Evolutionary conservation across 352 stramenopile species (phyloP), one percentile per base, ranked within the genome.

Genomic region (Phytophthora aleatoria): DNA sequence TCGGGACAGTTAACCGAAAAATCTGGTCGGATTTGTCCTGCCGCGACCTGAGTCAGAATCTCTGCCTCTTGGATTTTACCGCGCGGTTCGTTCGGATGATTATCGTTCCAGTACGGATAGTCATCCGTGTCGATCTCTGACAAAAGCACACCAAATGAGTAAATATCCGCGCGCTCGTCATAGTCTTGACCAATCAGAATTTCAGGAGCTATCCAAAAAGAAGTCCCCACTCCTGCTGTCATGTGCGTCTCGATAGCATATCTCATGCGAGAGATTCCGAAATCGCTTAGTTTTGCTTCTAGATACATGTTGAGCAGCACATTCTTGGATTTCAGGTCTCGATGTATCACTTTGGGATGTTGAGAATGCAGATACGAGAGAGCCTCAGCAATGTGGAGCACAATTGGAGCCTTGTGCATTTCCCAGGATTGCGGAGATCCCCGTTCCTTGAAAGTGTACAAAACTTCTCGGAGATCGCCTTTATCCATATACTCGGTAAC

Each of bases 401-500:
- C 58, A 28, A 91, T 76, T 1, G 35, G 53, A 5, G 71, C 67
- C 51, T 91, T 90, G 33, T 86, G 61, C 2, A 67, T 70, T 27
- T 65, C 67, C 77, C 74, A 89, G 15, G 65, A 75, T 41, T 81
- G 51, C 0, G 56, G 68, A 9, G 51, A 68, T 3, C 71, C 71
- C 6, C 64, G 64, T 38, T 76, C 30, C 42, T 85, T 86, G 52
- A 69, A 82, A 3, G 50, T 57, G 10, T 81, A 69, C 30, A 91
- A 50, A 10, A 91, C 74, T 15, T 85, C 62, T 13, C 78, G 77
- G 6, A 91, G 50, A 64, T 91, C 81, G 0, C 82, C 82, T 7
- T 73, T 73, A 7, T 84, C 79, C 83, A 91, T 89, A 43, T 79
- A 82, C 70, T 91, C 83, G 1, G 74, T 88, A 5, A 91, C 78